phyloP scores from a whole-genome alignment of 1,284 basidiomycete genomes.

The Fomitopsis schrenkii region DNA sequence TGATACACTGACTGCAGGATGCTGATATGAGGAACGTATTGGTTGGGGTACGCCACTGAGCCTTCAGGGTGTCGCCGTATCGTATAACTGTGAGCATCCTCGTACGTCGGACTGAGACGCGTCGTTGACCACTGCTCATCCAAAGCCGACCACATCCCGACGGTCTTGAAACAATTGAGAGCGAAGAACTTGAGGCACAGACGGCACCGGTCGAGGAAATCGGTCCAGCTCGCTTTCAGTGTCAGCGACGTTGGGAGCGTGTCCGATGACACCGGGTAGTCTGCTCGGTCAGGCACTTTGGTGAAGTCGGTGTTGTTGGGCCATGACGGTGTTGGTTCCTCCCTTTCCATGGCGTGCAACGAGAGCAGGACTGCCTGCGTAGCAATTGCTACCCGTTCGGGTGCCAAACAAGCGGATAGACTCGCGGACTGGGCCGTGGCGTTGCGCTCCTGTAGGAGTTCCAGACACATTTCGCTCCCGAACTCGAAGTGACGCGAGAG shows the following conservation, averaged over 20 bases:
- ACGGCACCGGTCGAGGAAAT: constrained; percentile 71
- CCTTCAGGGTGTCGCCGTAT: constrained; percentile 70
- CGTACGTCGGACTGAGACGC: constrained; percentile 59
- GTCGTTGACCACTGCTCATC: constrained; percentile 76
- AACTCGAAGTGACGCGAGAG: constrained; percentile 86
- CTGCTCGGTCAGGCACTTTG: constrained; percentile 51
- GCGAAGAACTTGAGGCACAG: constrained; percentile 63
- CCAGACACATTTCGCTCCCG: constrained; percentile 79
- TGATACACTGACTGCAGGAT: constrained; percentile 81
- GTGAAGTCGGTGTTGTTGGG: constrained; percentile 75
- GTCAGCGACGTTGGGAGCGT: constrained; percentile 50
- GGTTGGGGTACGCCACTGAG: constrained; percentile 67
- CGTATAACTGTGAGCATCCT: constrained; percentile 63
- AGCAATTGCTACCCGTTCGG: constrained; percentile 74
- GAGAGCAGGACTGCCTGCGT: constrained; percentile 79
- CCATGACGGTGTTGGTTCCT: constrained; percentile 68
- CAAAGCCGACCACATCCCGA: constrained; percentile 79
- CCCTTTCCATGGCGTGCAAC: constrained; percentile 68
- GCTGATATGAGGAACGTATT: constrained; percentile 62
- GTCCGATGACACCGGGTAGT: constrained; percentile 70
- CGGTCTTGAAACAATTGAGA: constrained; percentile 58
- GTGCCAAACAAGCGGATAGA: constrained; percentile 46
- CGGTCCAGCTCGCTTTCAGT: constrained; percentile 66
- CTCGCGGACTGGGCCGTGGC: constrained; percentile 41
- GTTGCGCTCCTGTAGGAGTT: constrained; percentile 68